phyloP scores from a whole-genome alignment of 2,329 filamentous ascomycete genomes.

The Stagonosporopsis chrysanthemi region DNA sequence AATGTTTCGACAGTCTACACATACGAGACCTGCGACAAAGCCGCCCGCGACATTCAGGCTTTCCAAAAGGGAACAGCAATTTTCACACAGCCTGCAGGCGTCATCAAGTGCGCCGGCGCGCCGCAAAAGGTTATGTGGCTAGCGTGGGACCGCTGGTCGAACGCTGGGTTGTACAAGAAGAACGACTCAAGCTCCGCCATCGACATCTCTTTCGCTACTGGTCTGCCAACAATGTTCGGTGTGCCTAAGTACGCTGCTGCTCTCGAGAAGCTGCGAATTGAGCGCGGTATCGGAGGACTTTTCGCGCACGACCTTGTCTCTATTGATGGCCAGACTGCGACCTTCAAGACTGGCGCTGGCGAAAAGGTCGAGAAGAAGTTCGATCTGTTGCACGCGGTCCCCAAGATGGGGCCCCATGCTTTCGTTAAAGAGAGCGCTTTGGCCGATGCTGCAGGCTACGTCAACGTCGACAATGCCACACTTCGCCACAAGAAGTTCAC shows the following conservation, averaged over 20 bases:
- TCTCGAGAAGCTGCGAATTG: constrained; percentile 46
- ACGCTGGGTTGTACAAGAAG: constrained; percentile 45
- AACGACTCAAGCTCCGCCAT: constrained; percentile 39
- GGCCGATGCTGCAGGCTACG: constrained; percentile 48
- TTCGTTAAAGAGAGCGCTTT: constrained; percentile 48
- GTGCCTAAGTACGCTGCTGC: constrained; percentile 50
- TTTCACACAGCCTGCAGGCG: constrained; percentile 51
- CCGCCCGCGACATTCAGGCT: constrained; percentile 38
- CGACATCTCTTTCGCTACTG: constrained; percentile 50
- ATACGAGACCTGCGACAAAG: constrained; percentile 51
- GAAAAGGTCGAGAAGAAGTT: constrained; percentile 44
- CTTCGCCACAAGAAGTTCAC: constrained; percentile 48
- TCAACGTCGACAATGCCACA: constrained; percentile 47
- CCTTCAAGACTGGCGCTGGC: constrained; percentile 38
- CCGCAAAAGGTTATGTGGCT: constrained; percentile 55
- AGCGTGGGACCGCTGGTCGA: constrained; percentile 50
- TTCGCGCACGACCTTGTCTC: constrained; percentile 50
- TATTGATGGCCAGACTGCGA: constrained; percentile 49
- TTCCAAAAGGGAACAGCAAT: constrained; percentile 47
- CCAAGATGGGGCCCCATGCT: constrained; percentile 49
- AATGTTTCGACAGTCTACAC: constrained; percentile 49
- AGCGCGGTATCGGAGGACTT: constrained; percentile 49
- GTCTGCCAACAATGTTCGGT: constrained; percentile 51
- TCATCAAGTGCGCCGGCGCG: constrained; percentile 51
- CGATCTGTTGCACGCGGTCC: constrained; percentile 49